A percentile compares a stretch with the other conserved stretches of the same genome.
Conservation (phyloP, 1,139 yeast species). For the Arxiozyma telluris region DNA sequence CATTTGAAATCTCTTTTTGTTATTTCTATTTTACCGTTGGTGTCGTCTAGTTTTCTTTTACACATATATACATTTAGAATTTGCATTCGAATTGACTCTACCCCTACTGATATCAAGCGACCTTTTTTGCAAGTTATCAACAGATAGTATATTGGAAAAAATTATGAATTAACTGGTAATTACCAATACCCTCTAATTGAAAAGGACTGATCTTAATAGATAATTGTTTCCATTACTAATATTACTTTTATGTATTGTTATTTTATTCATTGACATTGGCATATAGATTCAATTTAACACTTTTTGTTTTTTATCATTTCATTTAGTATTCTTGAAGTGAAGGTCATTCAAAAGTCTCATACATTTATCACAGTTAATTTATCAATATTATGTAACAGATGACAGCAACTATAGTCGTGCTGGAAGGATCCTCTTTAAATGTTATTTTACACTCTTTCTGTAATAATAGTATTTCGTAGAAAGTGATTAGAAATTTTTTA, state of each 20-base stretch:
- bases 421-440: background rate
- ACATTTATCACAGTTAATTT: no score
- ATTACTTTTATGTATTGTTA: background rate
- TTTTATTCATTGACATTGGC: background rate
- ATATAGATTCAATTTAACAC: background rate
- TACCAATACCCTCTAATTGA: background rate
- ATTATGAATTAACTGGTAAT: background rate
- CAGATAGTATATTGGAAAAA: no score
- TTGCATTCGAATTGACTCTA: no score
- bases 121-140: background rate
- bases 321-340: no score
- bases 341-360: background rate
- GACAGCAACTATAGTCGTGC: background rate
- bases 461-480: background rate
- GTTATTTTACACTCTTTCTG: background rate
- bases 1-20: background rate
- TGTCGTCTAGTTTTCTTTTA: no score
- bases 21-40: no score
- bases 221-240: background rate
- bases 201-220: background rate
- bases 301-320: no score
- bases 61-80: no score
- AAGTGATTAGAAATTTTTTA: conserved; percentile 2
- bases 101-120: background rate
- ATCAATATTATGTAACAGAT: background rate